These are phyloP conservation scores for Xylariaceae sp. DNA, from an alignment of 2,329 filamentous ascomycete genomes.

Conservation along the genomic window DNA sequence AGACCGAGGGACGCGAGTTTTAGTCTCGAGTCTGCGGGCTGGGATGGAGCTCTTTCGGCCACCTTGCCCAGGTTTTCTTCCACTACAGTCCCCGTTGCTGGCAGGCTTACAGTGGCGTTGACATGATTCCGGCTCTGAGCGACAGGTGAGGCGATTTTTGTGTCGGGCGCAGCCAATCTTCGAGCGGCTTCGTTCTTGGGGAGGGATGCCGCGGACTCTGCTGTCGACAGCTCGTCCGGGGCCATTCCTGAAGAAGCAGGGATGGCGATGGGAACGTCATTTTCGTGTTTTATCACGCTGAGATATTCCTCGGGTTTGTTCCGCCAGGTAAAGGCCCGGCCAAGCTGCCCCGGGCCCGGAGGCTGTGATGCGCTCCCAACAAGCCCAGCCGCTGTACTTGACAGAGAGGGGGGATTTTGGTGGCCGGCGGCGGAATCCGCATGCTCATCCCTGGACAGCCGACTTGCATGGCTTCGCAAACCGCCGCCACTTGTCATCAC, in stretches of 20 bases:
- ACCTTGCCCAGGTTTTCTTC: slow-evolving; percentile 54
- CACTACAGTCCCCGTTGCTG: slow-evolving; percentile 53
- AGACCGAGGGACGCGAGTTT: slow-evolving; percentile 45
- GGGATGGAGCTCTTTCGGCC: slow-evolving; percentile 51
- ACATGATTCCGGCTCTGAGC: slow-evolving; percentile 20
- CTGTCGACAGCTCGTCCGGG: slow-evolving; percentile 11
- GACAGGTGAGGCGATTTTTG: slow-evolving; percentile 17
- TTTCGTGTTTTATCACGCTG: slow-evolving; percentile 35
- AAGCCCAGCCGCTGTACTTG: slow-evolving; percentile 32
- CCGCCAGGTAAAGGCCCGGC: slow-evolving; percentile 58
- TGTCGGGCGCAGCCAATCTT: slow-evolving; percentile 18
- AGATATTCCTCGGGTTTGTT: slow-evolving; percentile 57
- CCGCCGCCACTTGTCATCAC: slow-evolving; percentile 58
- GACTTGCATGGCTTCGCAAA: slow-evolving; percentile 47
- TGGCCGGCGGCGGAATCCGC: slow-evolving; percentile 33
- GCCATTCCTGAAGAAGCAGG: slow-evolving; percentile 11
- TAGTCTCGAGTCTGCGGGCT: no score
- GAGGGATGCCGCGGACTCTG: slow-evolving; percentile 10
- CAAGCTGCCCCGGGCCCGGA: slow-evolving; percentile 33
- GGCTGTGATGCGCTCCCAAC: slow-evolving; percentile 31
- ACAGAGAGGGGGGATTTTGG: slow-evolving; percentile 34
- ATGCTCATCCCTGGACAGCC: slow-evolving; percentile 54
- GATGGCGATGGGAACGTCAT: slow-evolving; percentile 21
- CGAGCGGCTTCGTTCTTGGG: slow-evolving; percentile 16
- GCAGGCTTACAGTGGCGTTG: slow-evolving; percentile 40